Conservation (phyloP, 108 stramenopile genomes). For the Cyclotella kingstonii region DNA sequence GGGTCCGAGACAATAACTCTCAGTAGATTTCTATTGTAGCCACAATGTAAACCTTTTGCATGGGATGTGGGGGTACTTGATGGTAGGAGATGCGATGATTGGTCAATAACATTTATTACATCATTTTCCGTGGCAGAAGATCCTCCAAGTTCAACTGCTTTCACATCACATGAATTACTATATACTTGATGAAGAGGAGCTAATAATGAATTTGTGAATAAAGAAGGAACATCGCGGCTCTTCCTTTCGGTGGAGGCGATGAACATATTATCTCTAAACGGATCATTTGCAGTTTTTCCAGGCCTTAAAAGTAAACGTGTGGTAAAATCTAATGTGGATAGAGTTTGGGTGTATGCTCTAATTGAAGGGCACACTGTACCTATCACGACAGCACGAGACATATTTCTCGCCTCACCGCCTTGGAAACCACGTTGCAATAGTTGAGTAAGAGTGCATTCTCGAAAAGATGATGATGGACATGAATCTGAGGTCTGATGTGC, state of each 20-base stretch:
- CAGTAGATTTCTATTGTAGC: conserved; percentile 24
- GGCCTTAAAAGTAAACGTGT: conserved; percentile 49
- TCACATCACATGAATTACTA: too few species aligned
- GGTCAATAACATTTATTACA: not conserved
- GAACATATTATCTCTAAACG: conserved; percentile 32
- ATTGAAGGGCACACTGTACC: conserved; percentile 53
- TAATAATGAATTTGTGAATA: conserved; percentile 3
- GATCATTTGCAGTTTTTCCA: conserved; percentile 53
- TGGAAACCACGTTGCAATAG: conserved; percentile 74
- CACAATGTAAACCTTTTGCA: too few species aligned
- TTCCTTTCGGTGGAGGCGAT: not conserved
- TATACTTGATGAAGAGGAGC: too few species aligned
- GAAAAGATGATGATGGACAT: conserved; percentile 46
- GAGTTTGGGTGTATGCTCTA: conserved; percentile 59
- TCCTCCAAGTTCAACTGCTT: too few species aligned
- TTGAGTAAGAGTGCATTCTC: conserved; percentile 75
- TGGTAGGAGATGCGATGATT: conserved; percentile 9
- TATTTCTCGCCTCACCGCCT: conserved; percentile 11
- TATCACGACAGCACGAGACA: conserved; percentile 52
- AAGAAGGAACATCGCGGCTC: conserved; percentile 11
- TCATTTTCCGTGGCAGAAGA: not conserved
- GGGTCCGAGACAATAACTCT: conserved; percentile 74
- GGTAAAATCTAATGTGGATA: conserved; percentile 63
- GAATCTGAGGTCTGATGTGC: not conserved
- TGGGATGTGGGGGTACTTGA: not conserved